Evolutionary conservation across 495 filamentous ascomycete genomes (phyloP), one percentile per base, ranked within the genome.

Genomic region (Neurospora africana): DNA sequence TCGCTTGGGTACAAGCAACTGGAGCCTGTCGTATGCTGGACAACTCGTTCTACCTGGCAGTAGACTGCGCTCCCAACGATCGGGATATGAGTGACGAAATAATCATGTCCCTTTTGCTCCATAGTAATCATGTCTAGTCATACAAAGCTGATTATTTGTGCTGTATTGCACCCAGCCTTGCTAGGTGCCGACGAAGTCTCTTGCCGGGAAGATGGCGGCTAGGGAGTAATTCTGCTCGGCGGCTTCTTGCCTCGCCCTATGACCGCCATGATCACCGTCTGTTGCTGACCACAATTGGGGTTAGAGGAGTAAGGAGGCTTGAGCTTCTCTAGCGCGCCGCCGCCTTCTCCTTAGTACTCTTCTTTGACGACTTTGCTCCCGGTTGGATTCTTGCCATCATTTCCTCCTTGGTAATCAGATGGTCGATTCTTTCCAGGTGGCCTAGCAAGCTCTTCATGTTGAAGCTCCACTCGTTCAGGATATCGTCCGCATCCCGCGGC

Each of bases 371-470:
- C 76, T 79, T 75, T 69, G 74, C 79, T 13, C 88, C 88, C 36
- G 89, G 93, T 80, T 93, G 89, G 74, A 98, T 98, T 69, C 94
- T 87, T 41, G 95, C 95, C 95, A 99, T 99, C 95, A 99, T 99
- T 87, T 98, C 96, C 85, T 98, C 96, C 89, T 98, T 99, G 70
- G 95, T 98, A 77, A 99, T 99, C 80, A 99, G 84, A 83, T 99
- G 95, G 81, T 98, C 95, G 74, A 99, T 95, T 65, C 95, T 86
- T 85, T 99, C 95, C 80, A 99, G 78, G 73, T 96, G 82, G 13
- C 94, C 96, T 71, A 99, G 85, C 73, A 99, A 84, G 79, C 91
- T 95, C 91, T 97, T 98, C 96, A 99, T 97, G 79, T 97, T 95
- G 76, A 90, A 92, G 81, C 94, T 97, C 95, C 95, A 99, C 81